A percentile compares a stretch with the other conserved stretches of the same genome.
Conservation (phyloP, 2,329 filamentous ascomycete species). For the Tolypocladium ophioglossoides region DNA sequence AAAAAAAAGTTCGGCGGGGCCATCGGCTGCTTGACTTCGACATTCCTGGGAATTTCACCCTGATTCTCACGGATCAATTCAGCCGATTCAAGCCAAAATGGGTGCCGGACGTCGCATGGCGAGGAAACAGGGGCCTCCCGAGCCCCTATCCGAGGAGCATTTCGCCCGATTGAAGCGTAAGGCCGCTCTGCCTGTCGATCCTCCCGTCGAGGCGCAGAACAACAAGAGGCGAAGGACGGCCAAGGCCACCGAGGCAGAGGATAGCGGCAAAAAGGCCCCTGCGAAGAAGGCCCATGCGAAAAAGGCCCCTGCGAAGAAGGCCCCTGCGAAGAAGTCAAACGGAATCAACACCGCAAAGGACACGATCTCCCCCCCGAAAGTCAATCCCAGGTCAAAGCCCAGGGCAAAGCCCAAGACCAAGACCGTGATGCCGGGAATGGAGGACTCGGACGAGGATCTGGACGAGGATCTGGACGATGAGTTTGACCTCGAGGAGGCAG, state of each 20-base stretch:
- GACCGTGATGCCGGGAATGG: constrained; percentile 26
- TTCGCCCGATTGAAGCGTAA: constrained; percentile 80
- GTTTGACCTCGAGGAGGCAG: constrained; percentile 32
- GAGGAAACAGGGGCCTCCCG: constrained; percentile 84
- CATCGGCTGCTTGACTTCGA: constrained; percentile 6
- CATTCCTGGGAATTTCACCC: not conserved
- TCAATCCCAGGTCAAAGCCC: constrained; percentile 19
- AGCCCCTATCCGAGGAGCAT: constrained; percentile 69
- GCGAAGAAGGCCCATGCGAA: constrained; percentile 12
- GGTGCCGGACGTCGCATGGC: constrained; percentile 78
- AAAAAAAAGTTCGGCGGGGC: constrained; percentile 32
- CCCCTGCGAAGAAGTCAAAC: constrained; percentile 16
- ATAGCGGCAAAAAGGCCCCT: constrained; percentile 6
- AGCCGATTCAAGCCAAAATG: constrained; percentile 45
- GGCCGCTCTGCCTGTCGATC: constrained; percentile 55
- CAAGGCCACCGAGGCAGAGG: constrained; percentile 13
- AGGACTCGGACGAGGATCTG: constrained; percentile 29
- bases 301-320: constrained; percentile 3
- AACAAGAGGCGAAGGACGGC: constrained; percentile 9
- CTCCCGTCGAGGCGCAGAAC: constrained; percentile 36
- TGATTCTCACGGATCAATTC: constrained; percentile 3
- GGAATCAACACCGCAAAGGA: constrained; percentile 21
- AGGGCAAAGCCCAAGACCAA: constrained; percentile 15
- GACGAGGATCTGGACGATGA: constrained; percentile 20
- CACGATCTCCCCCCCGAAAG: constrained; percentile 7